Base-by-base conservation (phyloP, 106 monocot genomes). In the Ottelia alismoides region DNA sequence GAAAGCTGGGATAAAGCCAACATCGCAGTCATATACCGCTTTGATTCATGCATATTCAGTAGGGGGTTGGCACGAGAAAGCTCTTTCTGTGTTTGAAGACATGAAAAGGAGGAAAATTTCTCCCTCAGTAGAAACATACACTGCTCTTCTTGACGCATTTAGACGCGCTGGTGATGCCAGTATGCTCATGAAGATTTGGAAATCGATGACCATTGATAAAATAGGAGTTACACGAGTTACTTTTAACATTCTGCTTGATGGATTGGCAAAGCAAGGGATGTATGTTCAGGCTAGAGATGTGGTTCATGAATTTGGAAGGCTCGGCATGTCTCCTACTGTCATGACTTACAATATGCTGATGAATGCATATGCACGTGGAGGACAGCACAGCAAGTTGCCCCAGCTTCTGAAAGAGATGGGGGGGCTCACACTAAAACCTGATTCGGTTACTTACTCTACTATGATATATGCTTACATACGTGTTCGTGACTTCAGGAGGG, bases 341-440 rank as follows among this genome's bases (percentile, higher is more conserved):
- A 82, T 98, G 89, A 90, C 90, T 2, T 98, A 90, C 52, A 98
- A 98, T 46, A 98, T 98, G 65, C 69, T 98, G 68, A 98, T 98
- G 72, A 90, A 98, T 77, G 98, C 90, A 22, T 98, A 90, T 74
- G 90, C 79, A 44, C 65, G 79, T 25, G 98, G 98, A 31, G 98
- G 98, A 2, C 98, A 98, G 45, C 98, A 98, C 46, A 70, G 67
- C 53, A 90, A 79, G 57, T 67, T 98, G 45, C 98, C 98, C 12
- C 79, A 79, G 52, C 50, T 98, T 44, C 52, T 98, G 27, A 90
- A 79, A 71, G 98, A 98, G 59, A 98, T 98, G 98, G 50, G 66
- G 22, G 51, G 67, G 40, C 72, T 76, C 22, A 27, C 63, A 52
- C 57, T 98, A 66, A 80, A 78, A 65, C 98, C 98, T 16, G 98